Evolutionary conservation across 2,329 filamentous ascomycete genomes (phyloP), one percentile per base, ranked within the genome.

Genomic region (Pseudogymnoascus sp.): DNA sequence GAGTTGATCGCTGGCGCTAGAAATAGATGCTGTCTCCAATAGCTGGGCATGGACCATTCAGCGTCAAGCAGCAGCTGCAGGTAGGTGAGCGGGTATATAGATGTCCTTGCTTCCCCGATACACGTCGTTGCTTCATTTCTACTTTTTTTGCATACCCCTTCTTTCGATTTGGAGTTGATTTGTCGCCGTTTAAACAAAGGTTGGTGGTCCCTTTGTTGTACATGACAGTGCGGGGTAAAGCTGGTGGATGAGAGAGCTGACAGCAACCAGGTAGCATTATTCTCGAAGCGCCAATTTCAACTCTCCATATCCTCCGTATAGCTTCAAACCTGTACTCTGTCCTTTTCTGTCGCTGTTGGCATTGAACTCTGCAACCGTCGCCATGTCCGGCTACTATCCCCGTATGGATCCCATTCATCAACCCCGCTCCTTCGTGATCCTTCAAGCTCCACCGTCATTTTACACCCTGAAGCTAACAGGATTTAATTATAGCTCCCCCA

Each of bases 351-450:
- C 28, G 6, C 47, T 20, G 6, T 53, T 58, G 11, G 43, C 50
- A 66, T 39, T 33, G 69, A 69, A 67, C 68, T 68, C 22, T 62
- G 64, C 30, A 70, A 70, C 47, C 38, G 8, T 61, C 59, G 64
- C 47, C 36, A 71, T 71, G 68, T 70, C 69, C 25, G 63, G 64
- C 33, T 71, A 70, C 53, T 72, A 72, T 67, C 71, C 71, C 68
- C 71, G 71, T 73, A 63, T 65, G 71, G 47, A 33, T 53, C 47
- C 47, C 9, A 33, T 33, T 53, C 47, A n/a, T 53, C 28, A 18
- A 53, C 50, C 62, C 63, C 59, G 47, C 39, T 25, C 47, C 25
- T n/a, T 30, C 18, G n/a, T 22, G 33, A 58, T 58, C 57, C 57
- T 58, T 58, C 57, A 15, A 39, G 57, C 20, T 58, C 36, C 18